Evolutionary conservation across 2,329 filamentous ascomycete genomes (phyloP).

Genomic region (Chrysosporium keratinophilum): DNA sequence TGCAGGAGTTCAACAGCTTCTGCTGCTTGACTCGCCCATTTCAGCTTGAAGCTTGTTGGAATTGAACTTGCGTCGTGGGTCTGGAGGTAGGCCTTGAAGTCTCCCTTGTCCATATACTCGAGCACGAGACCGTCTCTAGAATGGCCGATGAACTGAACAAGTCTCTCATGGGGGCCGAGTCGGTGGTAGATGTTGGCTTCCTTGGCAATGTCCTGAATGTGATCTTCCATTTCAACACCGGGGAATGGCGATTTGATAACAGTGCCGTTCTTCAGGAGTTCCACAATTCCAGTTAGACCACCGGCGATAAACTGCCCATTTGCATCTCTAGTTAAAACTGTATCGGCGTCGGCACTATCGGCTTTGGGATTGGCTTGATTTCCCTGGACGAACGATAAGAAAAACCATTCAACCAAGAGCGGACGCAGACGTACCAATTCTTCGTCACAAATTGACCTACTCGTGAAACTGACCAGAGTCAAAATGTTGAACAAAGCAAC

Average conservation of each 20-base stretch:
- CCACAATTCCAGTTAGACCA: constrained; percentile 11
- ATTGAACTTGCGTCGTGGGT: neutral
- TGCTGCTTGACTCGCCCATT: constrained; percentile 28
- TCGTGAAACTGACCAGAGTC: too few species aligned
- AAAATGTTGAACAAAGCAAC: too few species aligned
- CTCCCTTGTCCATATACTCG: constrained; percentile 11
- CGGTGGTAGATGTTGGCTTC: constrained; percentile 7
- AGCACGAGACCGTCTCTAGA: constrained; percentile 6
- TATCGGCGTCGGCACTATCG: too few species aligned
- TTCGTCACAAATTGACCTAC: too few species aligned
- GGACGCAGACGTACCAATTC: too few species aligned
- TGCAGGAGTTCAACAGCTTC: constrained; percentile 31
- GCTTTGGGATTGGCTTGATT: too few species aligned
- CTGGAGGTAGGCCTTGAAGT: constrained; percentile 7
- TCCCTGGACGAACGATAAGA: too few species aligned
- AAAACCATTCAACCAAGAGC: too few species aligned
- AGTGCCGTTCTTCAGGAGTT: constrained; percentile 6
- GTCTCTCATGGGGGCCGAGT: constrained; percentile 5
- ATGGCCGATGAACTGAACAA: constrained; percentile 3
- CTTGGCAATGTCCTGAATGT: constrained; percentile 7
- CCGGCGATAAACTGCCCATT: constrained; percentile 6
- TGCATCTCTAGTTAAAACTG: too few species aligned
- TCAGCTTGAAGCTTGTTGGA: constrained; percentile 15
- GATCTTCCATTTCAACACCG: neutral
- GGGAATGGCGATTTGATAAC: constrained; percentile 9